phyloP scores from a whole-genome alignment of 225 moss, liverwort and hornwort genomes.

The Polytrichum commune region DNA sequence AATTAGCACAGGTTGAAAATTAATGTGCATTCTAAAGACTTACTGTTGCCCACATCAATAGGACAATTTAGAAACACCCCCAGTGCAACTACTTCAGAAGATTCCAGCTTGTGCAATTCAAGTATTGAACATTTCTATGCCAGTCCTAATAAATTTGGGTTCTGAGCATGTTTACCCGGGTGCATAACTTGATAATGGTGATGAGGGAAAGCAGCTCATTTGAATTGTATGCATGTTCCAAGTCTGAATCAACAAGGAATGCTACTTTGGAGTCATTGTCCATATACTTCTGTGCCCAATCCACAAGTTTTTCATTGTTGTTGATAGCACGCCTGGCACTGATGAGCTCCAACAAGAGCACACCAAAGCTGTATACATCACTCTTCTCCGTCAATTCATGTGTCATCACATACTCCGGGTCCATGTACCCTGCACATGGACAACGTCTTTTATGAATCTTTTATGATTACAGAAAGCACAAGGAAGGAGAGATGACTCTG shows the following conservation, averaged over 20 bases:
- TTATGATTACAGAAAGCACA: too few species aligned
- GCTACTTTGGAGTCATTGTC: constrained; percentile 36
- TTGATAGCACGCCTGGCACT: constrained; percentile 47
- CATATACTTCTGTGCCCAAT: constrained; percentile 61
- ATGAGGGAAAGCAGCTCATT: constrained; percentile 44
- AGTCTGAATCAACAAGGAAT: constrained; percentile 49
- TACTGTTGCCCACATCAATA: too few species aligned
- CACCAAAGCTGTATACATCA: constrained; percentile 82
- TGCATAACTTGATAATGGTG: constrained; percentile 44
- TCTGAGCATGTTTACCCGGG: constrained; percentile 23
- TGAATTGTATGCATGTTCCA: constrained; percentile 38
- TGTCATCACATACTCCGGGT: constrained; percentile 73
- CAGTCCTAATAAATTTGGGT: background rate
- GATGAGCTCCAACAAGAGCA: constrained; percentile 78
- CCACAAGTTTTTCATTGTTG: constrained; percentile 40
- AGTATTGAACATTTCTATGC: background rate
- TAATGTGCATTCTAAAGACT: too few species aligned
- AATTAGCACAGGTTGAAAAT: too few species aligned
- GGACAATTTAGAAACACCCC: too few species aligned
- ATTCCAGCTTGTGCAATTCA: too few species aligned
- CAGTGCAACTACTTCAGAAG: too few species aligned
- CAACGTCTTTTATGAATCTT: too few species aligned
- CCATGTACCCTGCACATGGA: constrained; percentile 51
- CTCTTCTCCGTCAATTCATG: constrained; percentile 73
- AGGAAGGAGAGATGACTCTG: too few species aligned